Percentiles rank a stretch among this genome's conserved stretches.
phyloP scores from a whole-genome alignment of 2,329 filamentous ascomycete genomes.

The Lachnellula arida region DNA sequence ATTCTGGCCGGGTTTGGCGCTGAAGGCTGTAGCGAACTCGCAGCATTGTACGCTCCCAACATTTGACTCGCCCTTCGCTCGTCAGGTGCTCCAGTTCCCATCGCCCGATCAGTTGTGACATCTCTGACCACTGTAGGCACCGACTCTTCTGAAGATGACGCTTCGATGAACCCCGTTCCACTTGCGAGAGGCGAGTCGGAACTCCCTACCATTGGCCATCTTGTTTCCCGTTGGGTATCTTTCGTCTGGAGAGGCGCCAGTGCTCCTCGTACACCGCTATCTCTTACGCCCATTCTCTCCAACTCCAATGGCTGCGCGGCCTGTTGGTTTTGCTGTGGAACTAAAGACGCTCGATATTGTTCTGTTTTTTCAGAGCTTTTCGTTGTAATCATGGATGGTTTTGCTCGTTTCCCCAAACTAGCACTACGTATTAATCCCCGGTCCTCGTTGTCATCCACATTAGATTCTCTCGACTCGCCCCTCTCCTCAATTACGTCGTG shows the following conservation, averaged over 20 bases:
- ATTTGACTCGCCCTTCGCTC: slow-evolving; percentile 42
- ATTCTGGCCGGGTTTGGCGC: slow-evolving; percentile 10
- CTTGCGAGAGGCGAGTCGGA: slow-evolving; percentile 23
- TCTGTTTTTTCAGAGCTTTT: slow-evolving; percentile 27
- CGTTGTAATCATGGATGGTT: slow-evolving; percentile 51
- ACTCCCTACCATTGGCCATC: slow-evolving; percentile 18
- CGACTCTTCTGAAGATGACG: slow-evolving; percentile 24
- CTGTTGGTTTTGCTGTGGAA: slow-evolving; percentile 28
- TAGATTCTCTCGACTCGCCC: slow-evolving; percentile 27
- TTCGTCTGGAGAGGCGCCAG: slow-evolving; percentile 1
- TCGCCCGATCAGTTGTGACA: slow-evolving; percentile 12
- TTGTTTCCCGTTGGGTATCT: slow-evolving; percentile 12
- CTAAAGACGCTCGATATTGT: slow-evolving; percentile 19
- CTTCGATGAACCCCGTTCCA: slow-evolving; percentile 28
- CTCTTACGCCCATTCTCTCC: slow-evolving; percentile 27
- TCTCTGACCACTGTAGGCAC: slow-evolving; percentile 19
- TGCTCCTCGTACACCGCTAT: background rate
- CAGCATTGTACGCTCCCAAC: slow-evolving; percentile 46
- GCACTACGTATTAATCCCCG: slow-evolving; percentile 55
- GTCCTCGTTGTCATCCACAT: slow-evolving; percentile 38
- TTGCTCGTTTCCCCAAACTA: slow-evolving; percentile 57
- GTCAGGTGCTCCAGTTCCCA: slow-evolving; percentile 11
- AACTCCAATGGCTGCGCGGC: slow-evolving; percentile 33
- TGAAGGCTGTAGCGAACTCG: slow-evolving; percentile 27
- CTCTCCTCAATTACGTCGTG: slow-evolving; percentile 25